Base-by-base conservation (phyloP, 768 basidiomycete species). In the Psilocybe subaeruginosa region DNA sequence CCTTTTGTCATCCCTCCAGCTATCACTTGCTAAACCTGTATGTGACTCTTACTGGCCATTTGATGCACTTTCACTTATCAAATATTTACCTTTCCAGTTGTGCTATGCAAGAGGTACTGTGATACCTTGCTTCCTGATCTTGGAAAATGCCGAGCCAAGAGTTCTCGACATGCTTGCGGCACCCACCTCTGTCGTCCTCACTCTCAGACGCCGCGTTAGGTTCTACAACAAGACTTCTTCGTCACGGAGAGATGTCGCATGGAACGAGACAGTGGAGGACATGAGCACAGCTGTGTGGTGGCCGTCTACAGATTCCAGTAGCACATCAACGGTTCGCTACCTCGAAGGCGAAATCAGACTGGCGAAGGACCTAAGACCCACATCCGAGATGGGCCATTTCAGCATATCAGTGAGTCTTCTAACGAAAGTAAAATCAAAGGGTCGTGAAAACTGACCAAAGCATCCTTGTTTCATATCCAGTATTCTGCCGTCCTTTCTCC, bases 281-380 rank as follows among this genome's bases (percentile, higher is more conserved):
- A 70, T 82, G 61, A 76, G 75, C 7, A 66, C 72, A 23, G 83
- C 82, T 30, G 74, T 74, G 5, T 83, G 81, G 81, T 84, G 84
- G 83, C 77, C 80, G 7, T 77, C 78, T 2, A 62, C 71, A 8
- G 72, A 74, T 12, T 64, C 66, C 37, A 60, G 69, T 4, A 72
- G 66, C 54, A 70, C 72, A 33, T 58, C 74, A 3, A 70, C 72
- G 33, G 71, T 70, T 27, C 80, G 83, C 17, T 72, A 77, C 58
- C 72, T 85, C 29, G 81, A 84, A 64, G 84, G 84, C 5, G 84
- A 85, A 68, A 82, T 85, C 46, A 76, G 73, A 35, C 73, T 85
- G 2, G 69, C 80, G 12, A 85, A 85, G 69, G 82, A 84, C 59
- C 72, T 85, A 30, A 68, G 81, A 52, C 83, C 84, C 17, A 76